Base-by-base conservation (phyloP, 495 filamentous ascomycete species). In the Aspergillus homomorphus region DNA sequence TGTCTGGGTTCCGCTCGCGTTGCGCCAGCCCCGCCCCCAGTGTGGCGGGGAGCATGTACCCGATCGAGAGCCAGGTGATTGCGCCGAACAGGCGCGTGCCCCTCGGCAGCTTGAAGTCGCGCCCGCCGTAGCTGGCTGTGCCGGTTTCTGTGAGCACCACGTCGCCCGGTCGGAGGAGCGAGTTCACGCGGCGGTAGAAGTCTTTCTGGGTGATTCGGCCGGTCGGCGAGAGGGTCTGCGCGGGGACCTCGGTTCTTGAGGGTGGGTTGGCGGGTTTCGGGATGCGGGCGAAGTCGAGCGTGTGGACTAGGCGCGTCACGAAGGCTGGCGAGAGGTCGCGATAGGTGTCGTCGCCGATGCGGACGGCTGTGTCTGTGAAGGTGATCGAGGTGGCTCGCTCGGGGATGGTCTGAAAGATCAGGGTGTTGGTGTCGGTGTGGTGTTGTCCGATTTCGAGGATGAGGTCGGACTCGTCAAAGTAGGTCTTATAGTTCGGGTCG, bases 11-110 rank as follows among this genome's bases (percentile, higher is more conserved):
- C 12, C 50, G 45, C 33, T 78, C 72, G 16, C 71, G 64, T 21
- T 75, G 69, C n/a, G 80, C 79, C 7, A 82, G 63, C 0, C 78
- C 71, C 9, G 77, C 75, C 38, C 81, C 77, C 26, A 81, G 67
- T n/a, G 71, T 72, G 8, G 77, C 77, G 12, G 73, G 75, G 15
- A 81, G 66, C 74, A 77, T 80, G 64, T 76, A 75, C 0, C 80
- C 79, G 33, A 79, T 76, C 0, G 76, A 78, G 2, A 74, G 66
- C 70, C 73, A 80, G 44, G 71, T 76, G 1, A 68, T 66, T 19
- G 72, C 69, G 33, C 60, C 61, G 57, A 81, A 69, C 52, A 77
- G 51, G 10, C 59, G 64, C 10, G 67, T 54, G 22, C 70, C 55
- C 1, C 64, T 41, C 0, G 73, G 72, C 0, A 78, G 63, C 16